These are phyloP conservation scores for Phaeoacremonium minimum DNA, from an alignment of 2,329 filamentous ascomycete genomes.

Conservation along the genomic window DNA sequence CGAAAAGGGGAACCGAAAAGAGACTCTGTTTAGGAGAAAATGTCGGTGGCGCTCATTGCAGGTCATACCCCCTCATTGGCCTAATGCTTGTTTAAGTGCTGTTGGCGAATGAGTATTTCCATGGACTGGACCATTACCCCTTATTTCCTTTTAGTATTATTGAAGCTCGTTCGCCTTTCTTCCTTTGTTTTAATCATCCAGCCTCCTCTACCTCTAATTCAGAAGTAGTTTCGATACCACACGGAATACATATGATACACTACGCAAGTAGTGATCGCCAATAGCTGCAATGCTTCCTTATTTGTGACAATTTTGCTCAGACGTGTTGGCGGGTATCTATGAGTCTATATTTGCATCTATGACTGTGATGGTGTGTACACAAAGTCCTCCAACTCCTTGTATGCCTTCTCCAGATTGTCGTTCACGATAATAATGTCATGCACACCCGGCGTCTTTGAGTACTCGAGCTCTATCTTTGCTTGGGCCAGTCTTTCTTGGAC, in stretches of 20 bases:
- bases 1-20: not conserved
- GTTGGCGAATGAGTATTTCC: constrained; percentile 31
- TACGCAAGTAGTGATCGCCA: too few relatives aligned
- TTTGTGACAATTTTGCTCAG: too few relatives aligned
- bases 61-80: constrained; percentile 18
- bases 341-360: too few relatives aligned
- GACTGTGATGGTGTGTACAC: constrained; percentile 29
- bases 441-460: constrained; percentile 61
- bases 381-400: constrained; percentile 46
- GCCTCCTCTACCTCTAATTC: constrained; percentile 28
- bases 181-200: constrained; percentile 22
- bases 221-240: constrained; percentile 38
- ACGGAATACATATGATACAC: constrained; percentile 23
- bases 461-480: constrained; percentile 72
- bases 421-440: constrained; percentile 34
- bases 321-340: too few relatives aligned
- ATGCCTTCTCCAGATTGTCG: constrained; percentile 43
- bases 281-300: too few relatives aligned
- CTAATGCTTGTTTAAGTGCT: constrained; percentile 29
- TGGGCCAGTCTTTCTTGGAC: constrained; percentile 66
- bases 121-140: constrained; percentile 31
- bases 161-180: constrained; percentile 19
- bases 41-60: constrained; percentile 9
- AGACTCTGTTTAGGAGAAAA: not conserved
- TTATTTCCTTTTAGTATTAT: constrained; percentile 42